Base-by-base conservation (phyloP, 108 stramenopile genomes). In the Chaetoceros tenuissimus region DNA sequence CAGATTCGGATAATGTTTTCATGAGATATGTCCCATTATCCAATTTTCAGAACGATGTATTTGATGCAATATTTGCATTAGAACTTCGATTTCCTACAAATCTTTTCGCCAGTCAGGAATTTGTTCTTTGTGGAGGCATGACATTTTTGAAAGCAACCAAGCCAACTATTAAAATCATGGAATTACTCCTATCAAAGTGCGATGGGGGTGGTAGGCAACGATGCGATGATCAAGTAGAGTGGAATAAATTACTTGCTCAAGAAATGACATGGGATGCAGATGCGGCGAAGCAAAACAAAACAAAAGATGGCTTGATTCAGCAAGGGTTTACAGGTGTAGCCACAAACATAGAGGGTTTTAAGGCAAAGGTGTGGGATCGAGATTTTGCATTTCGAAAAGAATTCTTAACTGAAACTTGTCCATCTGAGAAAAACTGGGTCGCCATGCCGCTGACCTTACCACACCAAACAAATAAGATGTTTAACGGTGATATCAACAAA, bases 1-100 rank as follows among this genome's bases (percentile, higher is more conserved):
- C 79, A 0, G 79, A 80, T 67, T 58, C 70, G 5, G 79, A 80
- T 34, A 80, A 80, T 55, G 56, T 80, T 3, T 80, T 80, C 51
- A 58, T 31, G 20, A 54, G 62, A 10, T 67, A 63, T 53, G 34
- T 74, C 0, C 48, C 59, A 0, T 34, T 66, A 48, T 17, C 31
- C 8, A 58, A 72, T 22, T 69, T 80, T 31, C 23, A 73, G 20
- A 44, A 55, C 2, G 28, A 64, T 22, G 51, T 44, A 1, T 66
- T 57, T 45, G 79, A 80, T 45, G 65, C 76, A 13, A 61, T 66
- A 53, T 68, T 70, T 44, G 79, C 79, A 8, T 77, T 70, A 44
- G 75, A 66, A 25, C 68, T 57, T 29, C 28, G 54, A 17, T 70
- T 60, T 54, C 79, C 79, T 16, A n/a, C 13, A 2, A 23, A 52